phyloP scores from a whole-genome alignment of 768 basidiomycete species.

The Macrolepiota fuliginosa region DNA sequence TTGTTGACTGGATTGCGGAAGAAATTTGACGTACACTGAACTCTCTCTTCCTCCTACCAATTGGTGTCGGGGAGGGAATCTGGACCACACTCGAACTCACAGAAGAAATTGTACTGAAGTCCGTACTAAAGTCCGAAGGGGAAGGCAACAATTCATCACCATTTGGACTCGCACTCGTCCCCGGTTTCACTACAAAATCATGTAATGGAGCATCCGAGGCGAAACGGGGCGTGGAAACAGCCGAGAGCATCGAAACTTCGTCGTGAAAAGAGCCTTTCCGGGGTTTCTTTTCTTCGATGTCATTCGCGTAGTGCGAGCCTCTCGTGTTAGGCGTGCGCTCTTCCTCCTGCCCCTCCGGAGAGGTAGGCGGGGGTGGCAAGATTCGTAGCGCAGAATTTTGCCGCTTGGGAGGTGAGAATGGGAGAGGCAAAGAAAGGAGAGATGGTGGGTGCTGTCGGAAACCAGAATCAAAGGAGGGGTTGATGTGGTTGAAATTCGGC shows the following conservation, averaged over 20 bases:
- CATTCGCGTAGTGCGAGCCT: background rate
- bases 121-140: slow-evolving; percentile 11
- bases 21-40: background rate
- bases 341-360: background rate
- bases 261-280: background rate
- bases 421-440: slow-evolving; percentile 5
- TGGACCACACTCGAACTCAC: slow-evolving; percentile 5
- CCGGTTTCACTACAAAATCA: slow-evolving; percentile 7
- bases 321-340: background rate
- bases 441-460: slow-evolving; percentile 2
- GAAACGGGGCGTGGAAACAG: slow-evolving; percentile 8
- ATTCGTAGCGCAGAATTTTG: background rate
- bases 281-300: background rate
- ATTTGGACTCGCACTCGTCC: background rate
- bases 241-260: background rate
- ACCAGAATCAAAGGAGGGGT: background rate
- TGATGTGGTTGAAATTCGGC: background rate
- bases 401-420: background rate
- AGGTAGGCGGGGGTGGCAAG: background rate
- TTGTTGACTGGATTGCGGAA: background rate
- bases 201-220: background rate
- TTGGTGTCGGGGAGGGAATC: background rate
- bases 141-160: slow-evolving; percentile 2
- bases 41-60: background rate
- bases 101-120: slow-evolving; percentile 11